Evolutionary conservation across 1,284 basidiomycete genomes (phyloP), one percentile per base, ranked within the genome.

Genomic region (Cryptococcus hybrid): DNA sequence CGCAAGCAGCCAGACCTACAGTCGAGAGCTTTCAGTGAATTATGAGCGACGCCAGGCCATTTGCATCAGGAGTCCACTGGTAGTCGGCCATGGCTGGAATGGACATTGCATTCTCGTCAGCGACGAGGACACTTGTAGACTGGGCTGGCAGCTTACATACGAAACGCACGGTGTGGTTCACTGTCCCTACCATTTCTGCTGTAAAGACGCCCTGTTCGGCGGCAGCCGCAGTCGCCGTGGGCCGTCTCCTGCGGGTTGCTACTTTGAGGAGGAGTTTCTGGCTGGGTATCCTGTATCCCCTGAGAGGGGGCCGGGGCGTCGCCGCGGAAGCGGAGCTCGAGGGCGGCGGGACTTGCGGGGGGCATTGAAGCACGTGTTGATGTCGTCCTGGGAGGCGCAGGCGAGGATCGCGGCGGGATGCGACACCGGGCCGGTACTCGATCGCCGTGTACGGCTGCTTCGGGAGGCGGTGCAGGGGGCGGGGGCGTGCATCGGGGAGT

Each of bases 41-140:
- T 2, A 88, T 85, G 53, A 96, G 76, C 58, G 85, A 79, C 2
- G 85, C 78, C n/a, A n/a, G 85, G 67, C 93, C 89, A 24, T 84
- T 76, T 67, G 82, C 80, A 56, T 87, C 81, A 1, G 90, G 89
- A 56, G 86, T 84, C 75, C 85, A 95, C 75, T 95, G 92, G 70
- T 86, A 95, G 73, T 96, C 92, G 45, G 87, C 90, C 89, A 95
- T 91, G 59, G 86, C 92, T 96, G 54, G 51, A 8, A 15, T 39
- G n/a, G 15, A 38, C 37, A 13, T n/a, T 37, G 35, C 43, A 52
- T 34, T 49, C 49, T 43, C n/a, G n/a, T 55, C 3, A 49, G 43
- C 52, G 47, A 13, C 13, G 6, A 7, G 37, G 7, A 11, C 46
- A 34, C 12, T 24, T 15, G 39, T 24, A 24, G 24, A 24, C 24